Base-by-base conservation (phyloP, 768 basidiomycete genomes). In the Termitomyces eurrhizus region DNA sequence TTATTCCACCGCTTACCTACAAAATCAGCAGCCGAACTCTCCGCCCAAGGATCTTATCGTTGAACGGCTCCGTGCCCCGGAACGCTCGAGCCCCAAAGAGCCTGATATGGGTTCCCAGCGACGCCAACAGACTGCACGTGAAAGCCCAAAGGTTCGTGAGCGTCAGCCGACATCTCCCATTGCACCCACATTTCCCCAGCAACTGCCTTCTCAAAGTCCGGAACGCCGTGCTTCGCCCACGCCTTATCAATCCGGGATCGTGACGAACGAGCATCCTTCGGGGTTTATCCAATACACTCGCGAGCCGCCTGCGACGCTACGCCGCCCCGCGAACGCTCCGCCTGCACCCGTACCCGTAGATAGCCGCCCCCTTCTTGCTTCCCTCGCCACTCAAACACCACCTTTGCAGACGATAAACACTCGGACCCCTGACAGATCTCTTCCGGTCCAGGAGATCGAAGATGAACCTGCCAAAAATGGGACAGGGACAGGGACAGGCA, bases 391-490 rank as follows among this genome's bases (percentile, higher is more conserved):
- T 46, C 83, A 84, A 64, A 84, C 86, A 0, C 82, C 86, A 0
- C 84, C 86, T 18, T 63, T 80, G 56, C 86, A 85, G 66, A 70
- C 78, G 11, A 77, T 81, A 69, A 68, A 76, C 61, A 76, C 80
- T 6, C 83, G 87, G 24, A 84, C 85, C 24, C 85, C 89, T 1
- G 89, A 90, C 70, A 79, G 88, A 37, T 89, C 89, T 16, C 77
- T 92, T 29, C 89, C 89, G 21, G 81, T 90, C 3, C 89, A 92
- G 70, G 89, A 91, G 68, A 89, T 80, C 33, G 88, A 90, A 66
- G 89, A 90, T 65, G 87, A 89, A 63, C 73, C 78, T 18, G 72
- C 71, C 29, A 80, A 78, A 66, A 75, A 46, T 18, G 44, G 24
- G 5, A 33, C 42, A 46, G 55, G 29, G 4, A 39, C 72, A 36